Base-by-base conservation (phyloP, 352 stramenopile species). In the Pythium vanterpoolii region DNA sequence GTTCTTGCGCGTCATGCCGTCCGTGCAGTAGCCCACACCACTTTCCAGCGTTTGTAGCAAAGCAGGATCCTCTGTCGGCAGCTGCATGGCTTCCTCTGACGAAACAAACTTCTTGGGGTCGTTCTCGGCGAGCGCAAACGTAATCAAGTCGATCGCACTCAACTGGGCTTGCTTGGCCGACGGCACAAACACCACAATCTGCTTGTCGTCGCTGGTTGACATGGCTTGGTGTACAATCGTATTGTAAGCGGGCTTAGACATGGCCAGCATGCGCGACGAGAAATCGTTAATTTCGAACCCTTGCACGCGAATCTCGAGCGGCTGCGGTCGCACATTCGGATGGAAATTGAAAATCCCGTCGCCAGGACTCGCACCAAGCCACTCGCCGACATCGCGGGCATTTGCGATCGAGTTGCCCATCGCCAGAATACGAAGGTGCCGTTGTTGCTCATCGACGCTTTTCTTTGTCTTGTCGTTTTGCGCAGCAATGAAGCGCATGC, bases 161-260 rank as follows among this genome's bases (percentile, higher is more conserved):
- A 99, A 77, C 71, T 99, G 96, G 26, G 96, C 95, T 72, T 99
- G 98, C 71, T 98, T 98, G 23, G 90, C 81, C 16, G 96, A 99
- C 10, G 98, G 96, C 30, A 99, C 97, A 73, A 99, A 99, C 34
- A 99, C 83, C 11, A 99, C 76, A 0, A 87, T 86, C 26, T 88
- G 90, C 65, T 98, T 97, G 36, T 87, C 87, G 56, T 53, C 30
- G n/a, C 59, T 51, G 16, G 19, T 36, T 11, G 60, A 48, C 4
- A 53, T 16, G 4, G 77, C 72, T 64, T 98, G 93, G 43, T 88
- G 87, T 27, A 80, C 77, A 7, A 99, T 79, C 16, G 89, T 87
- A 71, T 98, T 98, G 83, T 98, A 99, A 42, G 98, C 81, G 11
- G 97, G 97, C 69, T 99, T 99, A 7, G 91, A 90, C 97, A 99